Evolutionary conservation across 2,329 filamentous ascomycete species (phyloP), one percentile per base, ranked within the genome.

Genomic region (Akanthomyces lecanii): DNA sequence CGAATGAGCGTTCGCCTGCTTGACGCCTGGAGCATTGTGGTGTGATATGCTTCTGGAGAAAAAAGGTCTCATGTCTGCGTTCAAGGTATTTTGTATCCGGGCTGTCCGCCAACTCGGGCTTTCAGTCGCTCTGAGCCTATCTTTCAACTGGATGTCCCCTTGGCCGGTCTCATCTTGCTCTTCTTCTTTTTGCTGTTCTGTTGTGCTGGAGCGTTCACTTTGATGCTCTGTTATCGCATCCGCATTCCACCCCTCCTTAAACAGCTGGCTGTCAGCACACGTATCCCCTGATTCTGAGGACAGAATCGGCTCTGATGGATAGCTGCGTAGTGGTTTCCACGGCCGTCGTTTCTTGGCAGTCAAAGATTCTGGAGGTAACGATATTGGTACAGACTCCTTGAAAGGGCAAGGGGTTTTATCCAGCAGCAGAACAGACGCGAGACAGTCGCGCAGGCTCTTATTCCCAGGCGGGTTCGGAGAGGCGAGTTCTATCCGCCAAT

Each of bases 391-490:
- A n/a, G 61, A 63, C 30, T 63, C 53, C 69, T 88, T 83, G 73
- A 97, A 97, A 0, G 93, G 93, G 73, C 92, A 97, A 51, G 87
- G 84, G 0, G 93, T 97, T 71, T 90, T 90, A 74, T 97, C 93
- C 71, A 95, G 97, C 66, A 89, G 87, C 52, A 97, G 79, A 16
- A 96, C 85, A 65, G 87, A 86, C 60, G 82, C 83, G 33, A 97
- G 10, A 91, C 88, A 12, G 79, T 78, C 70, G 90, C 90, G 67
- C 97, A 79, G 42, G 87, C 81, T 61, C 84, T 81, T 5, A 91
- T 86, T 67, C 85, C 45, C 70, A 60, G 72, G 68, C 1, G 65
- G 38, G 0, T 84, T 84, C 42, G 81, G 80, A 18, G 86, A 82
- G 0, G 92, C 90, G 6, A 97, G 77, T 71, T 97, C 93, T 69